Percentiles rank a stretch among this genome's conserved stretches.
Evolutionary conservation across 2,329 filamentous ascomycete species (phyloP).

Genomic region (Microcyclosporella mali): DNA sequence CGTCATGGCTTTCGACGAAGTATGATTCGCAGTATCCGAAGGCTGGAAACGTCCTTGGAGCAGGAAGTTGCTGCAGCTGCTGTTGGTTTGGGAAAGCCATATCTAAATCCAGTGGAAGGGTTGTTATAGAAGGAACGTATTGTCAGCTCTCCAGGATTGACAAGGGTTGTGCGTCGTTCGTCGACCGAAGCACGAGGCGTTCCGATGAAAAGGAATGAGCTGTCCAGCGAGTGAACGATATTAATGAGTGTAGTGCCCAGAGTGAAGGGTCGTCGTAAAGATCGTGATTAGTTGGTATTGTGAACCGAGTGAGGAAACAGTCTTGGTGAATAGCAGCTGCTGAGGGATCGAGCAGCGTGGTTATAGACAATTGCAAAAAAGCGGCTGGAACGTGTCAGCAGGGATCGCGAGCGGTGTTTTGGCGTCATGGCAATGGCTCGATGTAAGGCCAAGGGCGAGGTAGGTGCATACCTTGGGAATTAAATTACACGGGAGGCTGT

Average conservation of each 20-base stretch:
- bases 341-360: constrained; percentile 23
- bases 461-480: constrained; percentile 43
- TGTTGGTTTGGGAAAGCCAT: constrained; percentile 48
- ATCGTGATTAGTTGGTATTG: constrained; percentile 53
- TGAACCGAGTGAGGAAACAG: constrained; percentile 39
- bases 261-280: constrained; percentile 40
- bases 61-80: constrained; percentile 14
- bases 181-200: constrained; percentile 12
- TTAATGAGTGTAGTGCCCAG: constrained; percentile 48
- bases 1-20: constrained; percentile 58
- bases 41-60: constrained; percentile 41
- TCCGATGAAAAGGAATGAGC: constrained; percentile 38
- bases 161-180: constrained; percentile 25
- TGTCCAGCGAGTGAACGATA: constrained; percentile 35
- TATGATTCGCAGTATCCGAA: constrained; percentile 63
- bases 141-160: constrained; percentile 45
- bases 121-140: constrained; percentile 33
- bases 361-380: constrained; percentile 32
- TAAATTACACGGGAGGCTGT: constrained; percentile 39
- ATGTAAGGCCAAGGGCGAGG: constrained; percentile 20
- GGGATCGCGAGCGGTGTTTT: constrained; percentile 17
- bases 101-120: constrained; percentile 20
- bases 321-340: constrained; percentile 30
- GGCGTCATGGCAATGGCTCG: constrained; percentile 18
- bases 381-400: constrained; percentile 33